Conservation (phyloP, 768 basidiomycete species). For the Asterophora lycoperdoides region DNA sequence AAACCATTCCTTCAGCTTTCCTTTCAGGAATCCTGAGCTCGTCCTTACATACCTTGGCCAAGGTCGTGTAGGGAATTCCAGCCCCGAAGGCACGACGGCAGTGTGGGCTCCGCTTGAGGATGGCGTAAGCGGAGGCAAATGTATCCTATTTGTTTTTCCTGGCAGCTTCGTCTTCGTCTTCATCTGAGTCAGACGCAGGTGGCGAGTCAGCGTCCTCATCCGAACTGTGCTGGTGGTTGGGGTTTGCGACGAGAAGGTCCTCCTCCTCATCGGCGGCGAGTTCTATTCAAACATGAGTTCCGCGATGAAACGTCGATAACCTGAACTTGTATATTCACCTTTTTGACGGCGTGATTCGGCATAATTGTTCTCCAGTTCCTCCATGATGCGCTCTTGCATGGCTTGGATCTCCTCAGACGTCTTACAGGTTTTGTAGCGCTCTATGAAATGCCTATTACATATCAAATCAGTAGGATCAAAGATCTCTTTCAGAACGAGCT, state of each 20-base stretch:
- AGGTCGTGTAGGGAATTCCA: too few relatives aligned
- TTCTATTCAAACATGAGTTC: constrained; percentile 14
- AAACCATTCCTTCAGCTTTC: too few relatives aligned
- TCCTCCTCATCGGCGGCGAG: constrained; percentile 32
- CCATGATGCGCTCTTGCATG: constrained; percentile 66
- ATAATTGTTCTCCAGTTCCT: constrained; percentile 63
- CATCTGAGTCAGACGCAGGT: constrained; percentile 12
- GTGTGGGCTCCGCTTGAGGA: too few relatives aligned
- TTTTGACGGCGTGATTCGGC: constrained; percentile 48
- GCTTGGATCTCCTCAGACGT: constrained; percentile 52
- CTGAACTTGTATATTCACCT: constrained; percentile 30
- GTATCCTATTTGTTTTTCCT: too few relatives aligned
- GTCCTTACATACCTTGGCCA: too few relatives aligned
- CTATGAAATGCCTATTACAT: constrained; percentile 52
- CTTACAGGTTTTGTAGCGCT: constrained; percentile 70
- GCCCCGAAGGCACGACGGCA: too few relatives aligned
- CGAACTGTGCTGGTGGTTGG: constrained; percentile 45
- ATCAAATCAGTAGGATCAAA: background rate
- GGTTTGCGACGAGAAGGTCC: constrained; percentile 66
- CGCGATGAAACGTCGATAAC: background rate
- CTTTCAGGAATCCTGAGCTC: too few relatives aligned
- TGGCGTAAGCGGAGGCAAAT: too few relatives aligned
- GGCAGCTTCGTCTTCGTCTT: constrained; percentile 15
- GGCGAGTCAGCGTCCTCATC: constrained; percentile 15
- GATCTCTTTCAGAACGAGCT: background rate